A percentile compares a stretch with the other conserved stretches of the same genome.
Conservation (phyloP, 495 filamentous ascomycete genomes). For the Hypomontagnella submonticulosa region DNA sequence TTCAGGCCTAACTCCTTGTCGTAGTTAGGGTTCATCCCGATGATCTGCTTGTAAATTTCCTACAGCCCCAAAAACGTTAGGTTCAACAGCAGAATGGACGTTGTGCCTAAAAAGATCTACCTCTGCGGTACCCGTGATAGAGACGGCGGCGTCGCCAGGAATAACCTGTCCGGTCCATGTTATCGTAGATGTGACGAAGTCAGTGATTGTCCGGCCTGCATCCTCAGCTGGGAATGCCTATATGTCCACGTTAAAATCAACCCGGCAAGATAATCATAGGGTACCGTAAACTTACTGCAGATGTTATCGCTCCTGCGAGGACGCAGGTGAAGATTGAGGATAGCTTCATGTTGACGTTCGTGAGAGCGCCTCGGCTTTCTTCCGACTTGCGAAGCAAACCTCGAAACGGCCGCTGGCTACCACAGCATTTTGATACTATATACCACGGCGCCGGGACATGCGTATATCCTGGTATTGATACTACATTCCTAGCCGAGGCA, state of each 20-base stretch:
- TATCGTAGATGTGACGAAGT: slow-evolving; percentile 12
- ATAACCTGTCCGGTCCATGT: slow-evolving; percentile 31
- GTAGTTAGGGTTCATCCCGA: slow-evolving; percentile 33
- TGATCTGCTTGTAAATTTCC: slow-evolving; percentile 35
- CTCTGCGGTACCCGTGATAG: slow-evolving; percentile 30
- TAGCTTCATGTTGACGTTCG: slow-evolving; percentile 26
- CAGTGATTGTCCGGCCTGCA: background rate
- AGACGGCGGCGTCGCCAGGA: slow-evolving; percentile 13
- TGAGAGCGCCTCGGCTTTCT: background rate
- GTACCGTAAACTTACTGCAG: slow-evolving; percentile 13
- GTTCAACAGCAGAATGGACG: background rate
- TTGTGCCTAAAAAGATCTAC: background rate
- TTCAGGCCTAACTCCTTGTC: slow-evolving; percentile 31
- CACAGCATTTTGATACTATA: slow-evolving; percentile 25
- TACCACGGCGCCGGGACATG: slow-evolving; percentile 5
- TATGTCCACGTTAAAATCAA: slow-evolving; percentile 5
- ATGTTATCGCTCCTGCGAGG: slow-evolving; percentile 9
- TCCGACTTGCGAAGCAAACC: background rate
- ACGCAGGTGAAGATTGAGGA: slow-evolving; percentile 15
- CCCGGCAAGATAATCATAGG: background rate
- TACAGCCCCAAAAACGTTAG: slow-evolving; percentile 6
- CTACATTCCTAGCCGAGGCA: slow-evolving; percentile 19
- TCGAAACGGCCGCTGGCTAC: background rate
- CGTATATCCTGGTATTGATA: slow-evolving; percentile 12
- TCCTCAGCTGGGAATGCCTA: slow-evolving; percentile 25